Evolutionary conservation across 2,329 filamentous ascomycete species (phyloP).

Genomic region (Stagonosporopsis vannaccii): DNA sequence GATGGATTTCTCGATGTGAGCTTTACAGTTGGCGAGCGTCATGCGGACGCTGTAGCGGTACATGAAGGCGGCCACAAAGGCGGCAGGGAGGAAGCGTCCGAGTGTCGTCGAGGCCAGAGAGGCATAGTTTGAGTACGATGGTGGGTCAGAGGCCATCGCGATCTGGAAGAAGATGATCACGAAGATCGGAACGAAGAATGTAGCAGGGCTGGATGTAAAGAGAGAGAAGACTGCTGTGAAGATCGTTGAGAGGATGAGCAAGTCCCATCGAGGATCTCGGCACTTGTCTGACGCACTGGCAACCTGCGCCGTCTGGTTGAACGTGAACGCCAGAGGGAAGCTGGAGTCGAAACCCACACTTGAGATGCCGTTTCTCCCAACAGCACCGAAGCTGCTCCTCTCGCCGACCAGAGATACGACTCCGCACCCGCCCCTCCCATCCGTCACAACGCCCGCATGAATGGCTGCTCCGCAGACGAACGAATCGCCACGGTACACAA

Average conservation of each 20-base stretch:
- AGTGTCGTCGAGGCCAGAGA: slow-evolving; percentile 42
- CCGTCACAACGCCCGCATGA: slow-evolving; percentile 41
- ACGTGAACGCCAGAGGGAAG: slow-evolving; percentile 46
- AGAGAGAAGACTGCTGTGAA: slow-evolving; percentile 43
- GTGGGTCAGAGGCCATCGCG: slow-evolving; percentile 48
- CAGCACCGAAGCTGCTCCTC: slow-evolving; percentile 30
- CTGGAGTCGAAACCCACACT: slow-evolving; percentile 43
- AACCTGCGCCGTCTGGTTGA: slow-evolving; percentile 28
- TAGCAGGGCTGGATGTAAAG: slow-evolving; percentile 38
- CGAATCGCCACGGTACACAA: slow-evolving; percentile 47
- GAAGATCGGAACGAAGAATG: slow-evolving; percentile 43
- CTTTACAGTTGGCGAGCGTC: slow-evolving; percentile 37
- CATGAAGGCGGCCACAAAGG: slow-evolving; percentile 39
- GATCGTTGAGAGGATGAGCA: slow-evolving; percentile 43
- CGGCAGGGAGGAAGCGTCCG: slow-evolving; percentile 45
- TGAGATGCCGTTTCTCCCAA: slow-evolving; percentile 39
- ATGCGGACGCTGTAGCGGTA: slow-evolving; percentile 39
- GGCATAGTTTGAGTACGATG: slow-evolving; percentile 38
- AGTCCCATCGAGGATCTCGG: slow-evolving; percentile 44
- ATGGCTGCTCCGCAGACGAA: slow-evolving; percentile 49
- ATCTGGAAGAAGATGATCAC: slow-evolving; percentile 46
- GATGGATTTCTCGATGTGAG: slow-evolving; percentile 47
- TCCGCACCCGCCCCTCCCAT: slow-evolving; percentile 45
- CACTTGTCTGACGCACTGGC: slow-evolving; percentile 31
- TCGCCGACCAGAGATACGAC: slow-evolving; percentile 38